Evolutionary conservation across 768 basidiomycete species (phyloP).

Genomic region (Russula dissimulans): DNA sequence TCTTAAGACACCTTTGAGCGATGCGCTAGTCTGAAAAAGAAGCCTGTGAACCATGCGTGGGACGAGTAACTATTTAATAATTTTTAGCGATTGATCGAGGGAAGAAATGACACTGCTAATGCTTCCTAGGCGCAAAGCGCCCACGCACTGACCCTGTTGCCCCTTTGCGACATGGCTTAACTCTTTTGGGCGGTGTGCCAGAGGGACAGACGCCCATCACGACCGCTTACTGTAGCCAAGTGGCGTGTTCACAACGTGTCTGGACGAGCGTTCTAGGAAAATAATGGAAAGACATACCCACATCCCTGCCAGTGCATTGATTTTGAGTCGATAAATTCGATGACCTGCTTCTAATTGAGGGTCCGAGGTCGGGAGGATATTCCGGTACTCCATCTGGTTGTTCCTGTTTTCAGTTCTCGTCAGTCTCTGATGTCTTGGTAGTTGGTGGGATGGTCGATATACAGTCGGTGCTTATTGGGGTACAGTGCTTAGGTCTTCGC

Average conservation of each 20-base stretch:
- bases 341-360: too few species aligned
- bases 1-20: conserved; percentile 5
- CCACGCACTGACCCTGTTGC: neutral
- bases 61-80: conserved; percentile 3
- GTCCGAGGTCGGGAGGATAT: too few species aligned
- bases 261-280: neutral
- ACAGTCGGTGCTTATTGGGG: too few species aligned
- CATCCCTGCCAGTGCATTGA: too few species aligned
- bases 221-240: conserved; percentile 14
- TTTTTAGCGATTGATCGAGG: conserved; percentile 13
- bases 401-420: too few species aligned
- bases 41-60: conserved; percentile 3
- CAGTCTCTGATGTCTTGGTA: too few species aligned
- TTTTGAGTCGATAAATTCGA: too few species aligned
- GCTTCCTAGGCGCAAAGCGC: conserved; percentile 2
- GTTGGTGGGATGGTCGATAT: too few species aligned
- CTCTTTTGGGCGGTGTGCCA: conserved; percentile 1
- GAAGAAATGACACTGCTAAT: conserved; percentile 2
- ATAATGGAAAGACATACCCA: too few species aligned
- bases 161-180: conserved; percentile 3
- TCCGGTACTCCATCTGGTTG: too few species aligned
- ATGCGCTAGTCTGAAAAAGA: conserved; percentile 12
- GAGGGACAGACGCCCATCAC: neutral
- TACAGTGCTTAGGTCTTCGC: too few species aligned
- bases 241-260: neutral